Conservation (phyloP, 768 basidiomycete genomes). For the Mycena crocata region DNA sequence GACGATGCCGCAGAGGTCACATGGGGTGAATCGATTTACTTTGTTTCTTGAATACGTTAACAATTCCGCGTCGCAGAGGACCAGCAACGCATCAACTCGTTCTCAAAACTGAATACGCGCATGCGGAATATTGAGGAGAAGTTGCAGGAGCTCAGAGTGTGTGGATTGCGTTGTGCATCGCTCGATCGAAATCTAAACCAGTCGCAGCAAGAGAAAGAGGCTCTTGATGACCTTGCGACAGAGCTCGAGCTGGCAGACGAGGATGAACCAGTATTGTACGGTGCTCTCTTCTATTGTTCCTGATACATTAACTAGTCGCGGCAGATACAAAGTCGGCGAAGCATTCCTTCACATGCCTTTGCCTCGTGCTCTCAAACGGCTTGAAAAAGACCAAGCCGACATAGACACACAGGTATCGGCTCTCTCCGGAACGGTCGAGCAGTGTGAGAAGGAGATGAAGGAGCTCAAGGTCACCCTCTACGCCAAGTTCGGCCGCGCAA, state of each 20-base stretch:
- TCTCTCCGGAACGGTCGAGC: constrained; percentile 64
- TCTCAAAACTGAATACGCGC: constrained; percentile 91
- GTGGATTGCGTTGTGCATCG: constrained; percentile 20
- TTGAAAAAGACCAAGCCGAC: constrained; percentile 75
- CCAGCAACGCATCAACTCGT: constrained; percentile 91
- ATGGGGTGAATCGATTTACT: constrained; percentile 68
- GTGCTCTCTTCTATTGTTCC: constrained; percentile 39
- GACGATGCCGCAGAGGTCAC: constrained; percentile 84
- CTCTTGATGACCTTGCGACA: constrained; percentile 87
- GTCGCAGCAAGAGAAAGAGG: constrained; percentile 94
- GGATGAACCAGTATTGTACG: constrained; percentile 80
- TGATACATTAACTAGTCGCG: constrained; percentile 1
- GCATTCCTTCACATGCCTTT: constrained; percentile 86
- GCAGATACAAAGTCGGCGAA: constrained; percentile 92
- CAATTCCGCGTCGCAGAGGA: constrained; percentile 61
- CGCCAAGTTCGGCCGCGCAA: constrained; percentile 92
- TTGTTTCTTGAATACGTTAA: neutral
- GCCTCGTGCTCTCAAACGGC: constrained; percentile 72
- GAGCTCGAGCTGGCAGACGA: constrained; percentile 94
- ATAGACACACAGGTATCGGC: constrained; percentile 67
- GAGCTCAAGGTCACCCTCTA: constrained; percentile 83
- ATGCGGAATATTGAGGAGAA: constrained; percentile 78
- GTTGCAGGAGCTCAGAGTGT: constrained; percentile 79
- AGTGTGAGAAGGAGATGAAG: constrained; percentile 83
- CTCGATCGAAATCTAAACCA: constrained; percentile 17